phyloP scores from a whole-genome alignment of 768 basidiomycete genomes.

The Cystobasidium ongulense region DNA sequence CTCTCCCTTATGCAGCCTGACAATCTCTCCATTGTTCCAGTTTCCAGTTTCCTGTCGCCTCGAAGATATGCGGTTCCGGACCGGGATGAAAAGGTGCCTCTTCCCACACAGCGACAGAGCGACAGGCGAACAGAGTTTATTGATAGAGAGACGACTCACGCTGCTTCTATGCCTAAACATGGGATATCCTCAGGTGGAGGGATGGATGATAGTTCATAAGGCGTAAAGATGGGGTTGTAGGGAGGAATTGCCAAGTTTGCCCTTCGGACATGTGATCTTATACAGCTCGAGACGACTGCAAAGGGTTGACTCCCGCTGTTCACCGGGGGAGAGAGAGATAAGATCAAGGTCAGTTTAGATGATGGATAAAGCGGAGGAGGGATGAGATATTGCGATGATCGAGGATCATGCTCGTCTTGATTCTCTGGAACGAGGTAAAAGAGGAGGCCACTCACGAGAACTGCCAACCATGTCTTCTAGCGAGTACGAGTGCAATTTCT shows the following conservation, averaged over 20 bases:
- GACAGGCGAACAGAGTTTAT: not conserved
- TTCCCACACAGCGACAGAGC: not conserved
- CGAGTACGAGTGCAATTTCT: constrained; percentile 40
- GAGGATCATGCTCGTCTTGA: too few species aligned
- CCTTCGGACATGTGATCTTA: constrained; percentile 39
- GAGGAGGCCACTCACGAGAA: constrained; percentile 35
- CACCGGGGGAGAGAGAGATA: not conserved
- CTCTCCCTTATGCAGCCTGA: not conserved
- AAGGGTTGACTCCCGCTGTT: constrained; percentile 40
- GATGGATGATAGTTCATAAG: constrained; percentile 40
- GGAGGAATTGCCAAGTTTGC: constrained; percentile 28
- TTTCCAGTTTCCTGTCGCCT: not conserved
- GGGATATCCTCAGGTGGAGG: constrained; percentile 36
- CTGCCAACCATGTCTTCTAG: constrained; percentile 37
- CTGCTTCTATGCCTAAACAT: constrained; percentile 40
- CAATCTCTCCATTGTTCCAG: too few species aligned
- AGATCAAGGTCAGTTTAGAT: not conserved
- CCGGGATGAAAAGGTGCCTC: not conserved
- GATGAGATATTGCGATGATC: not conserved
- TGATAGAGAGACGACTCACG: constrained; percentile 14
- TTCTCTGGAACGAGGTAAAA: not conserved
- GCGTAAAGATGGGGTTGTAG: constrained; percentile 36
- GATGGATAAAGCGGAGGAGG: not conserved
- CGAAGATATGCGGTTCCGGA: not conserved
- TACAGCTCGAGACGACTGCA: constrained; percentile 40